A percentile compares a stretch with the other conserved stretches of the same genome.
phyloP scores from a whole-genome alignment of 2,329 filamentous ascomycete genomes.

The Aspergillus brasiliensis region DNA sequence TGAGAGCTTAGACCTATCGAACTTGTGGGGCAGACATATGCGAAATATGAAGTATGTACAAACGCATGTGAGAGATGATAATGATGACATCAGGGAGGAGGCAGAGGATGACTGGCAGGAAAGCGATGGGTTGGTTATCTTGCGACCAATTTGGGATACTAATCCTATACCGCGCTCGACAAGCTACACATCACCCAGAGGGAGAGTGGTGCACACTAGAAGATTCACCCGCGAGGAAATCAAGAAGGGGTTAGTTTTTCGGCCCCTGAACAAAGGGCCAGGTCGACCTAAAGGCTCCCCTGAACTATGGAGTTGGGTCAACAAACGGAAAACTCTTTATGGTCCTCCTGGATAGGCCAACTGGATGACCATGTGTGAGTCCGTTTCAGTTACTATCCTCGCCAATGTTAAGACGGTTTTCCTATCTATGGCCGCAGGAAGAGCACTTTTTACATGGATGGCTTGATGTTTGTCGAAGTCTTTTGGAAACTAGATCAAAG shows the following conservation, averaged over 20 bases:
- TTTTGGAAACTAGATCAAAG: too few species aligned
- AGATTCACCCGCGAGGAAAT: background rate
- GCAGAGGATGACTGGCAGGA: background rate
- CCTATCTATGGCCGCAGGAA: too few species aligned
- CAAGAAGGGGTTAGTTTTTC: background rate
- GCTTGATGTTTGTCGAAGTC: too few species aligned
- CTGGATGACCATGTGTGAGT: too few species aligned
- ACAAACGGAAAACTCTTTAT: background rate
- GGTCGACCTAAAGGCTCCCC: background rate
- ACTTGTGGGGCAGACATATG: background rate
- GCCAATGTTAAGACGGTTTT: too few species aligned
- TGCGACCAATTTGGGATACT: background rate
- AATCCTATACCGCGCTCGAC: background rate
- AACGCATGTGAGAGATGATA: background rate
- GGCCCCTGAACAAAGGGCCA: background rate
- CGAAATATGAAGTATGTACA: background rate
- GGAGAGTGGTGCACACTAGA: background rate
- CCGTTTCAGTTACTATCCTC: too few species aligned
- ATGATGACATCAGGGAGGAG: background rate
- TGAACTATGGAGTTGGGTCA: background rate
- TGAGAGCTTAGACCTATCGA: background rate
- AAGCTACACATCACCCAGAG: background rate
- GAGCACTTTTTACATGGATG: too few species aligned
- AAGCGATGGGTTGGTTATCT: background rate
- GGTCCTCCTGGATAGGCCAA: background rate